Percentiles rank a stretch among this genome's conserved stretches.
Conservation (phyloP, 805 yeast species). For the Metschnikowia bowlesiae region DNA sequence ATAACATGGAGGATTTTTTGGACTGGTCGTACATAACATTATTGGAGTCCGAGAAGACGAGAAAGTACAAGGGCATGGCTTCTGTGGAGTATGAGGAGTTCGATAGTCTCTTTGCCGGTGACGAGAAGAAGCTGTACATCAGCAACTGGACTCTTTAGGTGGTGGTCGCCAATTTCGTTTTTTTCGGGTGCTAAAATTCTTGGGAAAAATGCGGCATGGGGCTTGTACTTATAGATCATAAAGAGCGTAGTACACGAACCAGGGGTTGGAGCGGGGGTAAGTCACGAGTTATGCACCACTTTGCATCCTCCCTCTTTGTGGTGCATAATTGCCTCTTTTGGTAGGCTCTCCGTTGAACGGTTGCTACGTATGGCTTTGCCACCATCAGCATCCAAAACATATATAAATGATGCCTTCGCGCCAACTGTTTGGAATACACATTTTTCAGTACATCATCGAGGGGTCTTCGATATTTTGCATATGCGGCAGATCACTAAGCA, state of each 20-base stretch:
- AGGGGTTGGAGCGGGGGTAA: neutral
- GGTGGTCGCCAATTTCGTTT: no score
- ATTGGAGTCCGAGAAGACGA: constrained; percentile 56
- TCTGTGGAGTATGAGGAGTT: constrained; percentile 71
- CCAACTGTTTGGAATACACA: neutral
- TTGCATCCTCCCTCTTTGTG: neutral
- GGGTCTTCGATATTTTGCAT: no score
- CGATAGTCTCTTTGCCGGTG: constrained; percentile 30
- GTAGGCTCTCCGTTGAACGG: neutral
- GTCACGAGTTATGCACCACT: neutral
- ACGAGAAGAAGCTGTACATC: constrained; percentile 13
- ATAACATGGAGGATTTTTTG: constrained; percentile 89
- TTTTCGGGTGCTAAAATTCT: no score
- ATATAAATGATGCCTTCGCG: neutral
- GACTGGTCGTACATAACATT: constrained; percentile 80
- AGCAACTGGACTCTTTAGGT: constrained; percentile 15
- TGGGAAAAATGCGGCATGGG: neutral
- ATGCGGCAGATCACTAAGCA: no score
- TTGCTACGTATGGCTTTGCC: neutral
- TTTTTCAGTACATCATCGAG: neutral
- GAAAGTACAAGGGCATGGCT: constrained; percentile 66
- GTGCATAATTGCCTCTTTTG: neutral
- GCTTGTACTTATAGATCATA: neutral
- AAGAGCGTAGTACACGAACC: neutral
- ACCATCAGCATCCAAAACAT: neutral